Conservation (phyloP, 805 yeast species). For the Ogataea angusta region DNA sequence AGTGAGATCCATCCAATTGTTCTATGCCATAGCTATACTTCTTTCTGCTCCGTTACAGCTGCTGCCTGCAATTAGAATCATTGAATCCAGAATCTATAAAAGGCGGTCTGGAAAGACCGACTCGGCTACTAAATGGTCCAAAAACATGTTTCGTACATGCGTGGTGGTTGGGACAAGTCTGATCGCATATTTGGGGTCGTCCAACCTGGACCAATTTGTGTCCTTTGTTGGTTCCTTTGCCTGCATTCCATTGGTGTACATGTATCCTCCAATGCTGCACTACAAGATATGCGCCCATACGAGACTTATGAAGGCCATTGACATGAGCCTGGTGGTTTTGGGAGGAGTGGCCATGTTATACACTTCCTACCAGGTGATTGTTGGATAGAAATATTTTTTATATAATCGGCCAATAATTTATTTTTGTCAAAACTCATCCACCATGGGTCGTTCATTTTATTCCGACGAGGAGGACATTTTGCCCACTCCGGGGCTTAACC, state of each 20-base stretch:
- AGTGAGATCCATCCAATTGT: constrained; percentile 63
- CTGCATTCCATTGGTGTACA: constrained; percentile 80
- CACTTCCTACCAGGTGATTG: constrained; percentile 56
- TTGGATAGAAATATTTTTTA: background rate
- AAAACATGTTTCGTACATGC: constrained; percentile 53
- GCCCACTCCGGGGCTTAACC: constrained; percentile 48
- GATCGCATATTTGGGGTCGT: constrained; percentile 66
- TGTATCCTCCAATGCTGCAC: constrained; percentile 81
- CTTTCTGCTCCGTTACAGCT: constrained; percentile 78
- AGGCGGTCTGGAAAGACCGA: constrained; percentile 58
- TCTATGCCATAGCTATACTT: constrained; percentile 71
- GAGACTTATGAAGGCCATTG: constrained; percentile 40
- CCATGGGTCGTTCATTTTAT: constrained; percentile 43
- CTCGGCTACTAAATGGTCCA: constrained; percentile 56
- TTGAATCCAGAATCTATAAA: constrained; percentile 60
- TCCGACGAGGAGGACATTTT: constrained; percentile 47
- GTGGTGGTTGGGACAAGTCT: constrained; percentile 54
- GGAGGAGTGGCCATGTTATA: constrained; percentile 65
- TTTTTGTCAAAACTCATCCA: background rate
- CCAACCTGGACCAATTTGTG: constrained; percentile 68
- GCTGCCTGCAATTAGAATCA: constrained; percentile 72
- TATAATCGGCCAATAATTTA: constrained; percentile 2
- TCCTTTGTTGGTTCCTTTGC: constrained; percentile 83
- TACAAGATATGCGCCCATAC: constrained; percentile 46
- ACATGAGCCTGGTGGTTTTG: constrained; percentile 46